Conservation (phyloP, 345 rosid genomes). For the Ricinus communis region DNA sequence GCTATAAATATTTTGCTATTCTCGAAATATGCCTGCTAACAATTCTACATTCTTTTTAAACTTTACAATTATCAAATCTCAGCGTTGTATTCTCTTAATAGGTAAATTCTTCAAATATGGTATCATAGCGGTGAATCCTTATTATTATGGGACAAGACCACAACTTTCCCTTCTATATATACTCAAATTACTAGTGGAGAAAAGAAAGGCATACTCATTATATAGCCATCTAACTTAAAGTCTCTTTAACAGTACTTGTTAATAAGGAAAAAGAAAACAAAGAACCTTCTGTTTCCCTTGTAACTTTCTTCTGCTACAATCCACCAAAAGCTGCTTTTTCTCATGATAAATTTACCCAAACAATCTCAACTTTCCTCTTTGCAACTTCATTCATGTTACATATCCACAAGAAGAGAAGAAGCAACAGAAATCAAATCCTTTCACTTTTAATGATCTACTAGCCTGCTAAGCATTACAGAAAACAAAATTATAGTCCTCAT, state of each 20-base stretch:
- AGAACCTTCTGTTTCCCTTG: conserved; percentile 4
- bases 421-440: conserved; percentile 13
- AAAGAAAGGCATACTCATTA: background rate
- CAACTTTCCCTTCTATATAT: background rate
- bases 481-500: background rate
- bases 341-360: conserved; percentile 15
- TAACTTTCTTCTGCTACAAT: conserved; percentile 38
- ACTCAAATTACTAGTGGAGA: background rate
- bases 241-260: background rate
- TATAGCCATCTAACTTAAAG: conserved; percentile 2
- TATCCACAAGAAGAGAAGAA: conserved; percentile 10
- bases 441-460: background rate
- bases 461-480: background rate
- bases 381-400: conserved; percentile 24
- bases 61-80: too few relatives aligned
- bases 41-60: too few relatives aligned
- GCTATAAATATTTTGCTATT: too few relatives aligned
- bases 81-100: too few relatives aligned
- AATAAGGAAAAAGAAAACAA: conserved; percentile 5
- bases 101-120: background rate
- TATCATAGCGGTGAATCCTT: background rate
- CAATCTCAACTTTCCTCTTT: conserved; percentile 32
- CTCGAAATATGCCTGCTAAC: too few relatives aligned
- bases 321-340: conserved; percentile 27
- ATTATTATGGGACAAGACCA: background rate